Conservation (phyloP, 2,329 filamentous ascomycete genomes). For the Pseudogymnoascus pannorum region DNA sequence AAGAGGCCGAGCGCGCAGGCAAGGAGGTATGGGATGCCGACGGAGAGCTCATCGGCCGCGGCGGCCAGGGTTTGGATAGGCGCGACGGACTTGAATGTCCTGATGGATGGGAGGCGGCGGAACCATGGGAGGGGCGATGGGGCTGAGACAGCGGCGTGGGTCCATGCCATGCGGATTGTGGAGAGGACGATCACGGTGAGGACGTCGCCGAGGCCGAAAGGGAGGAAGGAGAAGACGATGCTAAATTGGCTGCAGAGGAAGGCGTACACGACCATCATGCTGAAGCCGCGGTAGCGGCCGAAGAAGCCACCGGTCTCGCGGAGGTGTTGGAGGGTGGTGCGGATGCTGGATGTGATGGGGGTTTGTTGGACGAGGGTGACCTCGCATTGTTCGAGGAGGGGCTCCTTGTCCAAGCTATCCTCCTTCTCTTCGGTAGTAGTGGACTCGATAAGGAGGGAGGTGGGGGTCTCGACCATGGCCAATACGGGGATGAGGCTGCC, state of each 20-base stretch:
- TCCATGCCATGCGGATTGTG: constrained; percentile 70
- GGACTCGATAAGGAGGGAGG: constrained; percentile 43
- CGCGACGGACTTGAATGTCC: constrained; percentile 60
- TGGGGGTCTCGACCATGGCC: constrained; percentile 54
- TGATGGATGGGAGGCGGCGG: constrained; percentile 60
- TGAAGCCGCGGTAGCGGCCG: constrained; percentile 63
- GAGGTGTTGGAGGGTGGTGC: constrained; percentile 53
- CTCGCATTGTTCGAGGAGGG: constrained; percentile 35
- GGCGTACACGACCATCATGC: constrained; percentile 40
- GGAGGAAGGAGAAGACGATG: constrained; percentile 33
- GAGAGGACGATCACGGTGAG: constrained; percentile 54
- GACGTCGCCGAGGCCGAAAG: constrained; percentile 43
- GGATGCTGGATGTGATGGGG: constrained; percentile 55
- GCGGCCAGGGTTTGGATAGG: constrained; percentile 59
- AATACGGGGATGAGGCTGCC: constrained; percentile 53
- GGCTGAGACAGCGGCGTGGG: constrained; percentile 74
- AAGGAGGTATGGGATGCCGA: constrained; percentile 41
- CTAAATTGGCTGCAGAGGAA: constrained; percentile 33
- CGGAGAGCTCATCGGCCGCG: constrained; percentile 45
- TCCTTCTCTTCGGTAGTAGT: constrained; percentile 28
- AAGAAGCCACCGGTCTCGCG: constrained; percentile 54
- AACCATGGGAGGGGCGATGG: constrained; percentile 58
- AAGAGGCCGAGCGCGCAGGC: constrained; percentile 34
- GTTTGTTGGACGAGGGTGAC: constrained; percentile 41
- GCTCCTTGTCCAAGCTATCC: constrained; percentile 30